Evolutionary conservation across 495 filamentous ascomycete genomes (phyloP).

Genomic region (Cercophora sp.): DNA sequence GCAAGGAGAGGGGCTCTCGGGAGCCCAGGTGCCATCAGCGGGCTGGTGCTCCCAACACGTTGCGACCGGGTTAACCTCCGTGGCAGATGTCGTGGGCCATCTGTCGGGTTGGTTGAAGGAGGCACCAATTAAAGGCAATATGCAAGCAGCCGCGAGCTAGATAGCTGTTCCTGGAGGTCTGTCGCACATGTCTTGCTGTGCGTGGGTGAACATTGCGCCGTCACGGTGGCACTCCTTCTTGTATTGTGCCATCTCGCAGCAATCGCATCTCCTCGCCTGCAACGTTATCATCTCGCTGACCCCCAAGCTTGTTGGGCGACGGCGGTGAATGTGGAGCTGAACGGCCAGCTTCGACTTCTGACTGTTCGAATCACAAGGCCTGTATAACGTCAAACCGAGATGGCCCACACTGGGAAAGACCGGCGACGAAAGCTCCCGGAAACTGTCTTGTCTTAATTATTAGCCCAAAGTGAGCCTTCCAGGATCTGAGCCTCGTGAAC

Average conservation of each 20-base stretch:
- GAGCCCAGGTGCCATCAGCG: slow-evolving; percentile 6
- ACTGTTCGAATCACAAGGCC: too few species aligned
- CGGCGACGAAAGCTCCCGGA: not conserved
- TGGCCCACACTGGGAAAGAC: not conserved
- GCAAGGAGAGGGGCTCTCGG: slow-evolving; percentile 14
- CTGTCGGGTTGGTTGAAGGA: slow-evolving; percentile 11
- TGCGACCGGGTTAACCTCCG: slow-evolving; percentile 15
- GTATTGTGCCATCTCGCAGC: too few species aligned
- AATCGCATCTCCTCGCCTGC: too few species aligned
- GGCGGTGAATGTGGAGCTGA: too few species aligned
- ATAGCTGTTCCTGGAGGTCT: slow-evolving; percentile 21
- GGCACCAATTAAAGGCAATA: slow-evolving; percentile 21
- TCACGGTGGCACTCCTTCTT: too few species aligned
- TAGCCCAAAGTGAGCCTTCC: not conserved
- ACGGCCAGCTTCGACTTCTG: too few species aligned
- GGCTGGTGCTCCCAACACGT: not conserved
- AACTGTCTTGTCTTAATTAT: slow-evolving; percentile 23
- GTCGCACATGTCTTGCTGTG: slow-evolving; percentile 22
- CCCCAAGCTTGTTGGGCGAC: too few species aligned
- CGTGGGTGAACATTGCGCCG: too few species aligned
- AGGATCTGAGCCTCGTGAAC: not conserved
- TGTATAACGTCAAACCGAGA: not conserved
- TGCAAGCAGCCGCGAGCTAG: slow-evolving; percentile 27
- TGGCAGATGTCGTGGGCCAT: slow-evolving; percentile 11
- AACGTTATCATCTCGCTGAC: too few species aligned